Conservation (phyloP, 306 rosid genomes). For the Vigna unguiculata region DNA sequence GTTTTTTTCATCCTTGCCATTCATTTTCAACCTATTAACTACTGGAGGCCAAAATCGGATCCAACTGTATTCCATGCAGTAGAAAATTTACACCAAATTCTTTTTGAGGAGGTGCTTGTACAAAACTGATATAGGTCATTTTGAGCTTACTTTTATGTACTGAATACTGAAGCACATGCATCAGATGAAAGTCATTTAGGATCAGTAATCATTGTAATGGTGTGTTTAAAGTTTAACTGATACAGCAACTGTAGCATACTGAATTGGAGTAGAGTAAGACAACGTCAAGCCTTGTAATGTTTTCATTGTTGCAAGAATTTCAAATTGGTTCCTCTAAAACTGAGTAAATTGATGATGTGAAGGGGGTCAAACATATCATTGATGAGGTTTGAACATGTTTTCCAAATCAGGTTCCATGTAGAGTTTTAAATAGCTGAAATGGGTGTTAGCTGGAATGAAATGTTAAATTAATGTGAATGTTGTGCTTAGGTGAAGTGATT, state of each 20-base stretch:
- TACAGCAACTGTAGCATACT: neutral
- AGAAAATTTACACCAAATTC: neutral
- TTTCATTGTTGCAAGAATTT: constrained; percentile 17
- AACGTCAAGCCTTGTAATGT: neutral
- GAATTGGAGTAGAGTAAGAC: neutral
- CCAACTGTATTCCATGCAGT: neutral
- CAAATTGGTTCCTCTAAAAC: constrained; percentile 11
- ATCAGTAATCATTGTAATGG: neutral
- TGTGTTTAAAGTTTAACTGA: neutral
- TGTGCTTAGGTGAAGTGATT: constrained; percentile 73
- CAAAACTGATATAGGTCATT: neutral
- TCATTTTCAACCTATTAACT: neutral
- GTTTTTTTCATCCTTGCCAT: neutral
- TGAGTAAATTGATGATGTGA: neutral
- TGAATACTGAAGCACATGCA: neutral
- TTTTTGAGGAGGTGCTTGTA: neutral
- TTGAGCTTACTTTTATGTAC: constrained; percentile 17
- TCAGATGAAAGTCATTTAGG: constrained; percentile 8
- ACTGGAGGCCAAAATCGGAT: neutral
- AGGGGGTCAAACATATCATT: neutral
- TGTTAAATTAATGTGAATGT: neutral
- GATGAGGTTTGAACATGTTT: neutral
- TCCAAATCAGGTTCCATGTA: neutral
- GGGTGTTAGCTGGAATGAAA: neutral
- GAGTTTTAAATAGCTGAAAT: neutral